Evolutionary conservation across 176 grass and related monocot genomes (phyloP), one percentile per base, ranked within the genome.

Genomic region (Thinopyrum elongatum): DNA sequence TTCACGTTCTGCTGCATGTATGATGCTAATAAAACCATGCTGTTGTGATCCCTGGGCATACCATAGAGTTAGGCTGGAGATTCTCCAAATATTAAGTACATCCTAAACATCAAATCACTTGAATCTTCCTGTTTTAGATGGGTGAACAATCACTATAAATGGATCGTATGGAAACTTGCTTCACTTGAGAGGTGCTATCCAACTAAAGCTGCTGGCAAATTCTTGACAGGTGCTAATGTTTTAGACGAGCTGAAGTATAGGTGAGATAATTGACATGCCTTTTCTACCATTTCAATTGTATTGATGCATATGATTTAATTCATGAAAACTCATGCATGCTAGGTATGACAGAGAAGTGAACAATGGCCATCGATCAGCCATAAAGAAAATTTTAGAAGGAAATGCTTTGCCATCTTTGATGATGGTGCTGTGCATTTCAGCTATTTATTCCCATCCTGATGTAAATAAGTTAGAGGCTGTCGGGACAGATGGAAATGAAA

Each of bases 341-440:
- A 95, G 96, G 83, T 95, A 94, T 91, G 96, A 95, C 41, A 94
- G 96, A 72, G 96, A 98, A 92, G 82, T 95, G 41, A 95, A 95
- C 82, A 79, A 89, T 82, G 93, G 96, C 62, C 96, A 98, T 64
- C 80, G 92, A 76, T 98, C 96, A 42, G 88, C 92, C 44, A 86
- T 98, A 86, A 95, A 98, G 87, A 95, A 88, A 85, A 87, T 91
- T 86, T 83, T 98, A 86, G 93, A 98, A 80, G 96, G 93, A 60
- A 94, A 95, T 94, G 90, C 86, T 89, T 94, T 90, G 27, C 93
- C 96, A 89, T 87, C 96, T 81, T 89, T 87, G 59, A 91, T 88
- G 92, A 98, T 98, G 93, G 81, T 98, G 90, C 65, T 98, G 38
- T 98, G 96, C 88, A 79, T 98, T 91, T 98, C 93, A 80, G 89